Conservation (phyloP, 2,329 filamentous ascomycete genomes). For the Alternaria gaisen region DNA sequence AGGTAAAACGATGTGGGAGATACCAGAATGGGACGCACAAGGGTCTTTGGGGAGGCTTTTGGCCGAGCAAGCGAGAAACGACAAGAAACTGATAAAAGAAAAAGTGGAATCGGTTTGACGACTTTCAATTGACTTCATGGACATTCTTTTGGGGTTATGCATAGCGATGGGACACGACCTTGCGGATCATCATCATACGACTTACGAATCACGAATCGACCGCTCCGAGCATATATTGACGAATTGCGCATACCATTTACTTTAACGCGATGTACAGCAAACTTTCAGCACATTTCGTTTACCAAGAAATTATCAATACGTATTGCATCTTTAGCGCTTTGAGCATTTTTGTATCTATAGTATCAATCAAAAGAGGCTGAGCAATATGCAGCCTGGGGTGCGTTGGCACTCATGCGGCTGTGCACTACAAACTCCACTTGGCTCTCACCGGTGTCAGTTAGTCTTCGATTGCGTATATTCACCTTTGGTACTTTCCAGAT, state of each 20-base stretch:
- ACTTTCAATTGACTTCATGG: neutral
- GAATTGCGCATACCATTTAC: neutral
- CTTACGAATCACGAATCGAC: neutral
- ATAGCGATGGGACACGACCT: slow-evolving; percentile 2
- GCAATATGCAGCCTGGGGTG: neutral
- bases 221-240: neutral
- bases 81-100: slow-evolving; percentile 24
- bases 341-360: neutral
- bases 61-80: slow-evolving; percentile 26
- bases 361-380: neutral
- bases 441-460: too few species aligned
- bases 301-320: neutral
- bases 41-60: slow-evolving; percentile 29
- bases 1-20: slow-evolving; percentile 39
- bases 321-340: neutral
- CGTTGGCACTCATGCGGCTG: too few species aligned
- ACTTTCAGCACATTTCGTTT: neutral
- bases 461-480: neutral
- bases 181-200: neutral
- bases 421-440: too few species aligned
- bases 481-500: neutral
- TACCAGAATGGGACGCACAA: slow-evolving; percentile 49
- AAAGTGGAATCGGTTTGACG: slow-evolving; percentile 29
- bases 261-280: neutral
- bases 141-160: neutral